A percentile compares a stretch with the other conserved stretches of the same genome.
These are phyloP conservation scores for Silene uniflora DNA, from an alignment of 148 eudicot genomes.

Conservation along the genomic window DNA sequence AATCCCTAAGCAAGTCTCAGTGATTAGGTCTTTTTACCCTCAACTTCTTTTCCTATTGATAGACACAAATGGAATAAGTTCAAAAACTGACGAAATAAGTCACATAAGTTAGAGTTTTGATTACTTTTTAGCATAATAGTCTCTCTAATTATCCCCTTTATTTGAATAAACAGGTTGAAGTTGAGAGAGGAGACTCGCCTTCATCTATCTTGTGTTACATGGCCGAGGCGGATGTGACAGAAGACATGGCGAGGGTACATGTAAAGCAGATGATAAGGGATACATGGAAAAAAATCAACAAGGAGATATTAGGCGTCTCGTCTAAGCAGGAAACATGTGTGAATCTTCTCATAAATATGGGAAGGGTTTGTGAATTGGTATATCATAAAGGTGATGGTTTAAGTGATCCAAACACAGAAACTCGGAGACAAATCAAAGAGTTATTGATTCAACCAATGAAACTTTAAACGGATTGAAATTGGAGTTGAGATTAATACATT, in stretches of 20 bases:
- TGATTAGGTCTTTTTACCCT: no score
- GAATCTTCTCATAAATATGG: constrained; percentile 9
- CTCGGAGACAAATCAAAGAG: neutral
- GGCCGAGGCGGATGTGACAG: constrained; percentile 39
- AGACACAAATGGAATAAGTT: no score
- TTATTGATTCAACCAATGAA: neutral
- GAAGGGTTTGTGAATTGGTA: neutral
- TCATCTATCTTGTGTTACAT: constrained; percentile 52
- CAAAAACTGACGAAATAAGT: no score
- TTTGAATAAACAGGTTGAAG: constrained; percentile 36
- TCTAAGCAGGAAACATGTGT: neutral
- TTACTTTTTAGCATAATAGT: no score
- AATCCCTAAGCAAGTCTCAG: no score
- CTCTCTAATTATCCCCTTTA: neutral
- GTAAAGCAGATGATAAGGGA: constrained; percentile 25
- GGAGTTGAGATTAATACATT: no score
- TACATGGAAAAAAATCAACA: constrained; percentile 43
- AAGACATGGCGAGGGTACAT: constrained; percentile 36
- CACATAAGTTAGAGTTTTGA: no score
- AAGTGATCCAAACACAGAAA: neutral
- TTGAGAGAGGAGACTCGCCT: constrained; percentile 47
- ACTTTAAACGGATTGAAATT: neutral
- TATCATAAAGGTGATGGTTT: neutral
- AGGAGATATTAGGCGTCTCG: constrained; percentile 12
- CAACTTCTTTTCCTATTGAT: no score